Percentiles rank a stretch among this genome's conserved stretches.
Conservation (phyloP, 1,284 basidiomycete genomes). For the Schizophyllum commune region DNA sequence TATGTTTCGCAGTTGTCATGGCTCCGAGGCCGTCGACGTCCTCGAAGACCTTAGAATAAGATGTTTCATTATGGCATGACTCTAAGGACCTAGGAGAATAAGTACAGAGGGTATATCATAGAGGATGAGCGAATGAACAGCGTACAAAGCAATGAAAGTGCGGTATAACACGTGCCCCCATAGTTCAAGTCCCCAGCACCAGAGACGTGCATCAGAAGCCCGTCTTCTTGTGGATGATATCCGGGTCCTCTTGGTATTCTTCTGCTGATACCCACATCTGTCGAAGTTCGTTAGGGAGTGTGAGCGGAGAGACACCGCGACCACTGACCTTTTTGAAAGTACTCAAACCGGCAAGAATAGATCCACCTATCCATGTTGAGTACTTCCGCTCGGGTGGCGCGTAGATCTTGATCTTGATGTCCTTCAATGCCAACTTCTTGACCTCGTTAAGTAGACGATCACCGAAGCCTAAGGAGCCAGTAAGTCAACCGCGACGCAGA, state of each 20-base stretch:
- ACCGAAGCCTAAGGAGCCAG: conserved; percentile 68
- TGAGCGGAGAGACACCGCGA: conserved; percentile 4
- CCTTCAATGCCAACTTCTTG: conserved; percentile 94
- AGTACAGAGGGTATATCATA: not conserved
- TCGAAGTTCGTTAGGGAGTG: not conserved
- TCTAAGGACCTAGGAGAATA: not conserved
- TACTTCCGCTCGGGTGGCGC: conserved; percentile 99
- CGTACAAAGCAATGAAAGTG: not conserved
- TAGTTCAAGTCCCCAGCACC: not conserved
- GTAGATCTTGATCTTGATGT: conserved; percentile 98
- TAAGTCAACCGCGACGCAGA: conserved; percentile 4
- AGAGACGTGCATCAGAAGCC: conserved; percentile 46
- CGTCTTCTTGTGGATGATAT: conserved; percentile 91
- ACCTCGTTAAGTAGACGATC: conserved; percentile 94
- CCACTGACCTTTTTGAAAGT: conserved; percentile 92
- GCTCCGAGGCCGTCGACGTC: not conserved
- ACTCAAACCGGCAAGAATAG: conserved; percentile 89
- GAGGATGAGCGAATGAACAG: not conserved
- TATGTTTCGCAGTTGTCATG: no score
- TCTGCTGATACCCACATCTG: conserved; percentile 99
- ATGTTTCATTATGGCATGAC: not conserved
- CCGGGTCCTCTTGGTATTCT: conserved; percentile 98
- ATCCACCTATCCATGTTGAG: conserved; percentile 99
- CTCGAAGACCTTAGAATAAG: not conserved
- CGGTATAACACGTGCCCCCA: not conserved